These are phyloP conservation scores for Asterella californica DNA, from an alignment of 225 moss, liverwort and hornwort genomes.

Conservation along the genomic window DNA sequence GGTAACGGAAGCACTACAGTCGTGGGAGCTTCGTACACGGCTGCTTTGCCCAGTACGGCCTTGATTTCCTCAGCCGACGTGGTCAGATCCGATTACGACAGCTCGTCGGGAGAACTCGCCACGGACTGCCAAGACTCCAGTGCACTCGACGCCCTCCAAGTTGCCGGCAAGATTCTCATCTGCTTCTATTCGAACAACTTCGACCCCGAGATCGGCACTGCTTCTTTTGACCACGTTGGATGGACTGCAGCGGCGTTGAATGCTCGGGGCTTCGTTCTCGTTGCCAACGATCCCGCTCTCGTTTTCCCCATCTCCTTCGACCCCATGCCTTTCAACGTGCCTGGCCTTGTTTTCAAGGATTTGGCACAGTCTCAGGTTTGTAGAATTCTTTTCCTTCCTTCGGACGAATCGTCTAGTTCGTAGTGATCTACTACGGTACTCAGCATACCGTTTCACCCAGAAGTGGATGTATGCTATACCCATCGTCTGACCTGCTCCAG, in stretches of 20 bases:
- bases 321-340: constrained; percentile 18
- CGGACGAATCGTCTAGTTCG: background rate
- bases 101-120: background rate
- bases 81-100: background rate
- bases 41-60: background rate
- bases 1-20: constrained; percentile 3
- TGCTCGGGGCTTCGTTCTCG: constrained; percentile 20
- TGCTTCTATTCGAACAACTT: constrained; percentile 29
- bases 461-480: too few relatives aligned
- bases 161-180: constrained; percentile 22
- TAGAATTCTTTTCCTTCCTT: background rate
- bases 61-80: constrained; percentile 27
- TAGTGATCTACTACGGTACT: too few relatives aligned
- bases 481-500: background rate
- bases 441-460: too few relatives aligned
- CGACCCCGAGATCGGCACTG: constrained; percentile 1
- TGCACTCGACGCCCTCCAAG: background rate
- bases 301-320: background rate
- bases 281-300: constrained; percentile 4
- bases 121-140: constrained; percentile 26
- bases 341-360: constrained; percentile 20
- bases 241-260: constrained; percentile 15
- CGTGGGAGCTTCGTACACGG: constrained; percentile 12
- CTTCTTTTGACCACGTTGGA: constrained; percentile 10
- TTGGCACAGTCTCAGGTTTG: constrained; percentile 14